Percentiles rank a stretch among this genome's conserved stretches.
Evolutionary conservation across 495 filamentous ascomycete species (phyloP).

Genomic region (Aspergillus saccharolyticus): DNA sequence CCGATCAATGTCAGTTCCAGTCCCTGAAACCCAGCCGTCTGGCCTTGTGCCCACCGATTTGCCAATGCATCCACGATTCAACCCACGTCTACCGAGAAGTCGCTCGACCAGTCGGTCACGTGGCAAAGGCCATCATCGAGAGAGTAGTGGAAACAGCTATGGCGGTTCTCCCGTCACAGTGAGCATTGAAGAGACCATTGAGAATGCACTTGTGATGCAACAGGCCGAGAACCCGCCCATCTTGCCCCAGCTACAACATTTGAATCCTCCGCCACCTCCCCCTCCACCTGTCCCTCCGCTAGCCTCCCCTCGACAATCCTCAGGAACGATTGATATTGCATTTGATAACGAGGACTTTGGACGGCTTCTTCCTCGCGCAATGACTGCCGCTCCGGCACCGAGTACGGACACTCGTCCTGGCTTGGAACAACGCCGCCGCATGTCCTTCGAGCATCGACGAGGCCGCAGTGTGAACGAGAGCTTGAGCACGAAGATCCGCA

Average conservation of each 20-base stretch:
- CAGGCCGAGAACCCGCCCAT: conserved; percentile 50
- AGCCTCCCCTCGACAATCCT: conserved; percentile 40
- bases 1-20: conserved; percentile 70
- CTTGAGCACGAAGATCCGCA: conserved; percentile 57
- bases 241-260: conserved; percentile 79
- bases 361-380: conserved; percentile 33
- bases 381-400: conserved; percentile 36
- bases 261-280: conserved; percentile 61
- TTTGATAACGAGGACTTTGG: conserved; percentile 52
- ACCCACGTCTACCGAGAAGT: conserved; percentile 48
- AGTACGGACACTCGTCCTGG: conserved; percentile 20
- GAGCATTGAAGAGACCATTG: conserved; percentile 65
- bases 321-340: conserved; percentile 67
- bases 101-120: conserved; percentile 40
- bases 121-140: conserved; percentile 36
- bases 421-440: conserved; percentile 25
- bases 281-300: conserved; percentile 37
- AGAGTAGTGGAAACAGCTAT: conserved; percentile 28
- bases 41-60: conserved; percentile 41
- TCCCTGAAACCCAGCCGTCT: conserved; percentile 50
- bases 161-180: conserved; percentile 35
- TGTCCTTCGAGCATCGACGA: conserved; percentile 56
- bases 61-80: conserved; percentile 54
- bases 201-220: conserved; percentile 37
- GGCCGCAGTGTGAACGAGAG: conserved; percentile 65